phyloP scores from a whole-genome alignment of 192 early-diverging fungal genomes.

The Coemansia sp. region DNA sequence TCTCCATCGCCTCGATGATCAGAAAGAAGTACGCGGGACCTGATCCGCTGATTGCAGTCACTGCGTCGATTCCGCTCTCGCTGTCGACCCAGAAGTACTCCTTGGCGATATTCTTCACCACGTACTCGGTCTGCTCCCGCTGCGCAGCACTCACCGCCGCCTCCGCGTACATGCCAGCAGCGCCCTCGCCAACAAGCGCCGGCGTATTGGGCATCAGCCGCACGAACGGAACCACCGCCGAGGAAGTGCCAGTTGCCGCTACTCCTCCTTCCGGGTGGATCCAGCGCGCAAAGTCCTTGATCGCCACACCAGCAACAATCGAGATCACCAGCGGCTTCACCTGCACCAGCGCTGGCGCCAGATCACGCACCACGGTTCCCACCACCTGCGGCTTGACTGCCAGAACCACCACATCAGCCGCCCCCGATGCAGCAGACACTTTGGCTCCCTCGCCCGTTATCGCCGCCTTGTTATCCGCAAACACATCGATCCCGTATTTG shows the following conservation, averaged over 20 bases:
- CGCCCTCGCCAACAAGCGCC: slow-evolving; percentile 83
- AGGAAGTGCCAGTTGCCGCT: not conserved
- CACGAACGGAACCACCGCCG: slow-evolving; percentile 61
- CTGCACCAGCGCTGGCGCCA: slow-evolving; percentile 54
- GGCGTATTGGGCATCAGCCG: slow-evolving; percentile 97
- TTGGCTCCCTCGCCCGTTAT: slow-evolving; percentile 49
- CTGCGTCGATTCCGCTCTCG: slow-evolving; percentile 79
- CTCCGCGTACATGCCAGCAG: slow-evolving; percentile 80
- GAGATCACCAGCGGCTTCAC: slow-evolving; percentile 75
- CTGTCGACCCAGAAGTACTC: slow-evolving; percentile 79
- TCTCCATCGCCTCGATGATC: slow-evolving; percentile 84
- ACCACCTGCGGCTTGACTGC: slow-evolving; percentile 94
- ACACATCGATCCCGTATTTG: slow-evolving; percentile 65
- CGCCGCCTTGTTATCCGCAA: slow-evolving; percentile 63
- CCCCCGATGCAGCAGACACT: slow-evolving; percentile 1
- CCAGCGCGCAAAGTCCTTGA: slow-evolving; percentile 75
- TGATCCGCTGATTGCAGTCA: slow-evolving; percentile 86
- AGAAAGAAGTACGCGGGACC: slow-evolving; percentile 97
- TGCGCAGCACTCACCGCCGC: slow-evolving; percentile 61
- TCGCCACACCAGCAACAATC: slow-evolving; percentile 86
- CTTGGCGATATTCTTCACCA: slow-evolving; percentile 77
- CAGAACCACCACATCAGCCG: slow-evolving; percentile 72
- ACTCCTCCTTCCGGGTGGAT: slow-evolving; percentile 36
- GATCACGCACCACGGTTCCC: slow-evolving; percentile 62
- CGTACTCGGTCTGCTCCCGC: slow-evolving; percentile 63